These are phyloP conservation scores for Dendrostoma leiphaemia DNA, from an alignment of 2,329 filamentous ascomycete genomes.

Conservation along the genomic window DNA sequence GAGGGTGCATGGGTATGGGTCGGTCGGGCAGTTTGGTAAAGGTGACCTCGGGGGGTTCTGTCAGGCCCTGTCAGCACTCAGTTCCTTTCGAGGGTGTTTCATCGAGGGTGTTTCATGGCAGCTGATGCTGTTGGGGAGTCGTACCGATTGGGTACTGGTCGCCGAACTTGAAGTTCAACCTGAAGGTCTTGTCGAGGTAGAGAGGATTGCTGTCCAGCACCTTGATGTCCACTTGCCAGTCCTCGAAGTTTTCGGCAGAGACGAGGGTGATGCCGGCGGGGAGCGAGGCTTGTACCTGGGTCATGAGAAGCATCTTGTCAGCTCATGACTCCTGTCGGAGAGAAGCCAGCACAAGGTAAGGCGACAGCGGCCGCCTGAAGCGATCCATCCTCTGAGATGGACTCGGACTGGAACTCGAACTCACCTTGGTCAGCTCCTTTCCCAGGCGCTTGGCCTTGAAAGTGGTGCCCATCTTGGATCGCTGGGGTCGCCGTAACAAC, in stretches of 20 bases:
- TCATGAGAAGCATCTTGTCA: neutral
- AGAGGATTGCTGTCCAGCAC: constrained; percentile 90
- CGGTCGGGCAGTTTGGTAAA: constrained; percentile 68
- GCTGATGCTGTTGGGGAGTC: constrained; percentile 16
- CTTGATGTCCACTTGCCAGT: constrained; percentile 90
- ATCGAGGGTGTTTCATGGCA: too few relatives aligned
- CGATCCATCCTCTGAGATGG: neutral
- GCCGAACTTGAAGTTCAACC: constrained; percentile 84
- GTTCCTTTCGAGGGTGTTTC: too few relatives aligned
- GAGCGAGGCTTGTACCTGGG: constrained; percentile 53
- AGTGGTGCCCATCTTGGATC: constrained; percentile 36
- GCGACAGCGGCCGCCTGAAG: neutral
- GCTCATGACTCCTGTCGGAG: neutral
- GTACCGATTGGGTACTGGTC: constrained; percentile 86
- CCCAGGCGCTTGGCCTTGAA: constrained; percentile 56
- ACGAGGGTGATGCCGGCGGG: constrained; percentile 76
- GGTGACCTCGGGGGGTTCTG: constrained; percentile 92
- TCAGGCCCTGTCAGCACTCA: too few relatives aligned
- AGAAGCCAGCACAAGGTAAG: neutral
- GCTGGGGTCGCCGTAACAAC: neutral
- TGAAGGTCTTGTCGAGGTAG: constrained; percentile 76
- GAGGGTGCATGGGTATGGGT: constrained; percentile 88
- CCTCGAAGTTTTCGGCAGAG: constrained; percentile 75
- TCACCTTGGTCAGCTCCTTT: constrained; percentile 60
- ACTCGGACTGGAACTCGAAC: neutral